Evolutionary conservation across 495 filamentous ascomycete genomes (phyloP).

Genomic region (Baudoinia panamericana): DNA sequence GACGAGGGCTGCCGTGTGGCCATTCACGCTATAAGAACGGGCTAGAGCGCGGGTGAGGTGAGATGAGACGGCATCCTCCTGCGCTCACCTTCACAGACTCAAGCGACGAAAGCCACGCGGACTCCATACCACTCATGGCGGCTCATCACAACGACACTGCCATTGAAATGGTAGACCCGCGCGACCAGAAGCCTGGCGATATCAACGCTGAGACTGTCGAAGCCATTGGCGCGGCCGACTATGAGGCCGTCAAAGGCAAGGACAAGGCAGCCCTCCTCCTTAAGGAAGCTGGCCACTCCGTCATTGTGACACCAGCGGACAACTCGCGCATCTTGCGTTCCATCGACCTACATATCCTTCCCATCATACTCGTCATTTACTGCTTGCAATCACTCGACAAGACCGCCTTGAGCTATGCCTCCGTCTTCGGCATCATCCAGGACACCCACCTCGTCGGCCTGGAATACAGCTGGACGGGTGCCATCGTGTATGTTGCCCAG

Average conservation of each 20-base stretch:
- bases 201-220: slow-evolving; percentile 29
- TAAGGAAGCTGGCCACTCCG: slow-evolving; percentile 29
- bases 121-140: neutral
- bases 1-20: neutral
- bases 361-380: slow-evolving; percentile 39
- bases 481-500: slow-evolving; percentile 26
- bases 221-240: slow-evolving; percentile 21
- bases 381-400: slow-evolving; percentile 45
- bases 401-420: slow-evolving; percentile 37
- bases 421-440: slow-evolving; percentile 41
- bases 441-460: slow-evolving; percentile 37
- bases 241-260: slow-evolving; percentile 17
- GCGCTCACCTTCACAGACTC: no score
- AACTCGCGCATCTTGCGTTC: slow-evolving; percentile 23
- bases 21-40: no score
- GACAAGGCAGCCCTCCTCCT: slow-evolving; percentile 36
- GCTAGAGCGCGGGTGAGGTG: no score
- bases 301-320: slow-evolving; percentile 36
- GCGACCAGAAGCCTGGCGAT: slow-evolving; percentile 5
- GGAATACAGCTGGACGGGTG: slow-evolving; percentile 32
- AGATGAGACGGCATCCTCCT: neutral
- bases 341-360: slow-evolving; percentile 38
- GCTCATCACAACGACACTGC: slow-evolving; percentile 21
- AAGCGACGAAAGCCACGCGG: neutral
- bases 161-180: slow-evolving; percentile 12